Base-by-base conservation (phyloP, 2,329 filamentous ascomycete species). In the Herpotrichia juniperi region DNA sequence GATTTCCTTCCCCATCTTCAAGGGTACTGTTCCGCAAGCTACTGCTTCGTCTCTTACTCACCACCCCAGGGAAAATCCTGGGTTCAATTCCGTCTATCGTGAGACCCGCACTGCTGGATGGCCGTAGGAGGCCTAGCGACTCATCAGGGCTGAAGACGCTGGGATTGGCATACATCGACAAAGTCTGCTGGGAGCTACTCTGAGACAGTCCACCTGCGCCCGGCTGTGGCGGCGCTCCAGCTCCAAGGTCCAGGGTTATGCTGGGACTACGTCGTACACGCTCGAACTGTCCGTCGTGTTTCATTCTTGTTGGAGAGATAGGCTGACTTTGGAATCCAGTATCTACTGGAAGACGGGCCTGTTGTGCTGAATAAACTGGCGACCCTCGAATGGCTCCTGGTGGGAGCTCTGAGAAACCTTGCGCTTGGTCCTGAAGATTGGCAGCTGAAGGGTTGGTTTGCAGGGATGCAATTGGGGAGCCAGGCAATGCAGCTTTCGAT, bases 51-150 rank as follows among this genome's bases (percentile, higher is more conserved):
- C 73, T 68, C 45, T 77, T 74, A 46, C 76, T 78, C 10, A 91
- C 81, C 26, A 92, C 81, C 0, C 89, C 89, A 0, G 89, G 89
- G 58, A 91, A 89, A 56, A 91, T 85, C 56, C 80, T 82, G 10
- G 88, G 89, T 69, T 91, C 88, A 43, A 77, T 81, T 3, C 81
- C 84, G 24, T 74, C 72, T 22, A 78, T 56, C 6, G 64, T 58
- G 7, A 67, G 53, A 11, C 54, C 59, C 10, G 58, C 25, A 14
- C 54, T 25, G 42, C 67, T 69, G 14, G 62, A 54, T 3, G 68
- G 62, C 6, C 69, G 56, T 1, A 54, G 57, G 34, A 70, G 42
- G 17, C 24, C 58, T 51, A 12, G 58, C 48, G n/a, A 67, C 62
- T 28, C 51, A 22, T 46, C 50, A 35, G 46, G 48, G 44, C 14